Conservation (phyloP, 345 rosid species). For the Hibiscus trionum region DNA sequence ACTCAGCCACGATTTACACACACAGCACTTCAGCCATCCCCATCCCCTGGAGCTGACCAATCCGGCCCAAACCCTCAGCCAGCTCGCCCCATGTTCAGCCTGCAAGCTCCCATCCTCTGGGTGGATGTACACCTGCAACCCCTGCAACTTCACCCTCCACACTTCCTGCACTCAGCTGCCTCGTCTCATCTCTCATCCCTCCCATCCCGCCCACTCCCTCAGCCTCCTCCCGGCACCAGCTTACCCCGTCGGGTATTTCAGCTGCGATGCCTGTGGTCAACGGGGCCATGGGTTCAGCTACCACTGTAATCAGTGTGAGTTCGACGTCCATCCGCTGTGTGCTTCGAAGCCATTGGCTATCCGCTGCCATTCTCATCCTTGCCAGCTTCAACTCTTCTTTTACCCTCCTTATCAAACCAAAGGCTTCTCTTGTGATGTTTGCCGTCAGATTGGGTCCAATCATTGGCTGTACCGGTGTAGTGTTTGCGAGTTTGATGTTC, state of each 20-base stretch:
- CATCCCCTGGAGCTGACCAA: constrained; percentile 40
- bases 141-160: constrained; percentile 54
- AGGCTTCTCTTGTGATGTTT: constrained; percentile 52
- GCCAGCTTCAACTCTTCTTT: constrained; percentile 39
- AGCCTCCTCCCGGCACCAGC: constrained; percentile 38
- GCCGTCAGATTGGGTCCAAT: constrained; percentile 32
- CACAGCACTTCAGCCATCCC: constrained; percentile 51
- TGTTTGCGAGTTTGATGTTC: constrained; percentile 50
- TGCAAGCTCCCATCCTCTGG: constrained; percentile 27
- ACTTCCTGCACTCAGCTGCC: constrained; percentile 48
- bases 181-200: constrained; percentile 42
- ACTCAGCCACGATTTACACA: constrained; percentile 27
- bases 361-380: constrained; percentile 34
- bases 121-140: constrained; percentile 43
- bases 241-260: constrained; percentile 38
- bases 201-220: constrained; percentile 45
- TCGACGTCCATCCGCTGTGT: constrained; percentile 41
- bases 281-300: constrained; percentile 46
- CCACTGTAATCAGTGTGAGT: constrained; percentile 44
- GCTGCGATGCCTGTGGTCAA: constrained; percentile 48
- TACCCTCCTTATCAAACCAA: constrained; percentile 35
- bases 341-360: constrained; percentile 41
- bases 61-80: constrained; percentile 12
- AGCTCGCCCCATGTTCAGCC: constrained; percentile 29
- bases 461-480: constrained; percentile 61